Percentiles rank a stretch among this genome's conserved stretches.
phyloP scores from a whole-genome alignment of 2,329 filamentous ascomycete species.

The Trichoderma oligosporum region DNA sequence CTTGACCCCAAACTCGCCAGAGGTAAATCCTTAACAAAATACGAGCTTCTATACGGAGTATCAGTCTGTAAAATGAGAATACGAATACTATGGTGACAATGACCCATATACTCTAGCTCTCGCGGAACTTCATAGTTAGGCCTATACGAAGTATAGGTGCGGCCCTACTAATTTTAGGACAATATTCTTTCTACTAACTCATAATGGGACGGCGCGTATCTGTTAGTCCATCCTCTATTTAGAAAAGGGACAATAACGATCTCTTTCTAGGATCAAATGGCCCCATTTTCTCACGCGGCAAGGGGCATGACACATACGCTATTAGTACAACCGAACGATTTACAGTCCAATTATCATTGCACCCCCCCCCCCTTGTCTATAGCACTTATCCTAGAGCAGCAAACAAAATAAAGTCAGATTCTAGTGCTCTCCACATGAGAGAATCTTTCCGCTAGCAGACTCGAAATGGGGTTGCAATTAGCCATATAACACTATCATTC shows the following conservation, averaged over 20 bases:
- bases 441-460: slow-evolving; percentile 1
- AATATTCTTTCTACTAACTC: not conserved
- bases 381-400: slow-evolving; percentile 16
- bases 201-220: slow-evolving; percentile 2
- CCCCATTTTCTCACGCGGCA: not conserved
- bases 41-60: no score
- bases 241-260: not conserved
- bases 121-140: no score
- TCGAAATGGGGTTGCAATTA: not conserved
- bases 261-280: slow-evolving; percentile 8
- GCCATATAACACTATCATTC: not conserved
- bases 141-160: no score
- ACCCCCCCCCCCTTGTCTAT: not conserved
- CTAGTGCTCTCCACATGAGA: slow-evolving; percentile 8
- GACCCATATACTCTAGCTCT: no score
- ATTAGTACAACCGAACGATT: not conserved
- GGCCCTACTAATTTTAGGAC: no score
- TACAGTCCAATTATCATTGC: not conserved
- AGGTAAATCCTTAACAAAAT: no score
- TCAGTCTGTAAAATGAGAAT: no score
- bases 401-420: slow-evolving; percentile 12
- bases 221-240: not conserved
- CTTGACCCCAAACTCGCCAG: no score
- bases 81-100: no score
- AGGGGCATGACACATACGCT: slow-evolving; percentile 3